A percentile compares a stretch with the other conserved stretches of the same genome.
Evolutionary conservation across 371 early-diverging fungal genomes (phyloP).

Genomic region (Dinochytrium kinnereticum): DNA sequence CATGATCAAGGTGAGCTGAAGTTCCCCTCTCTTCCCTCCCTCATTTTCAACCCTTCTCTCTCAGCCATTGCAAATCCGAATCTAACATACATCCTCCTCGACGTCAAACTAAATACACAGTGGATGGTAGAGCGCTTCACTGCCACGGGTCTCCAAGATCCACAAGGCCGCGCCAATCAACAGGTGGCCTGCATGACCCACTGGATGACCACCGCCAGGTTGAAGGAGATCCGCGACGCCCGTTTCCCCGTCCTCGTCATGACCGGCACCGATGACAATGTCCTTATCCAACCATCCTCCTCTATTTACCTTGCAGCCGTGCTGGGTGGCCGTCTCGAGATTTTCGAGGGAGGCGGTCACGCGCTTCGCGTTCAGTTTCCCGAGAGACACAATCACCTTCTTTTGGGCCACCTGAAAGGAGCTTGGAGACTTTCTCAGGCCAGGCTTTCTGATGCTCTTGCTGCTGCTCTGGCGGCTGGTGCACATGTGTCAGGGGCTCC

Average conservation of each 20-base stretch:
- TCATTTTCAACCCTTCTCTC: neutral
- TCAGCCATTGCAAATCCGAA: no score
- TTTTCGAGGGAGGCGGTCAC: conserved; percentile 44
- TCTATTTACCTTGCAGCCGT: conserved; percentile 32
- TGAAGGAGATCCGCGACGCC: conserved; percentile 33
- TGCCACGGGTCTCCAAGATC: conserved; percentile 38
- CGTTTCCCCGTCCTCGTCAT: conserved; percentile 44
- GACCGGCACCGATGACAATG: conserved; percentile 45
- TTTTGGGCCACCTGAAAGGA: conserved; percentile 22
- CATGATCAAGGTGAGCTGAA: conserved; percentile 28
- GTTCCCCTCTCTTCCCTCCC: neutral
- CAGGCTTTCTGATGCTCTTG: conserved; percentile 3
- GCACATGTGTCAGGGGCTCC: neutral
- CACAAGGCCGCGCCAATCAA: conserved; percentile 35
- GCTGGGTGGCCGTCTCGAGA: conserved; percentile 35
- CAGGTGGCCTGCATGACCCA: conserved; percentile 43
- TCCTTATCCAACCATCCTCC: conserved; percentile 40
- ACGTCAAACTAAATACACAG: conserved; percentile 8
- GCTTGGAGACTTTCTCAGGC: conserved; percentile 14
- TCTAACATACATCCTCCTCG: no score
- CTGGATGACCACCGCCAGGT: conserved; percentile 33
- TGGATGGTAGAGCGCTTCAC: conserved; percentile 30
- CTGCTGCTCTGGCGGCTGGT: conserved; percentile 13
- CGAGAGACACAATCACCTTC: conserved; percentile 35
- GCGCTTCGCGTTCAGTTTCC: conserved; percentile 41